These are phyloP conservation scores for Lagenaria siceraria DNA, from an alignment of 306 rosid species.

Conservation along the genomic window DNA sequence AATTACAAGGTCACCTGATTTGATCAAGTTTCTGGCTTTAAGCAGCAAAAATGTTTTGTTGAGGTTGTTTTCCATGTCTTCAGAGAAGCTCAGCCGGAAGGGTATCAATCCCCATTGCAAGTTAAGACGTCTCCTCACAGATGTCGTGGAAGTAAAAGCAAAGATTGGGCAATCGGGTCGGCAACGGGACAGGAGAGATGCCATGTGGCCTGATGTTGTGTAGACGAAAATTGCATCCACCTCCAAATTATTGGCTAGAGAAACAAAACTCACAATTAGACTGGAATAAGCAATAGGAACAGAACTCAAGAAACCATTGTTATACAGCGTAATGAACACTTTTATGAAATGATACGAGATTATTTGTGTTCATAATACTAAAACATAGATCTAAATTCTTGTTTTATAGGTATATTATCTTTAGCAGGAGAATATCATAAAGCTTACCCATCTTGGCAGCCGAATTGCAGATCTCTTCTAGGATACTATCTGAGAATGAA, in stretches of 20 bases:
- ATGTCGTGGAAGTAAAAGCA: conserved; percentile 72
- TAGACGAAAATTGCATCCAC: conserved; percentile 93
- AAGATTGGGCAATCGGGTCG: conserved; percentile 98
- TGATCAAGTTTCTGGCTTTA: conserved; percentile 90
- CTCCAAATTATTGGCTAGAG: conserved; percentile 81
- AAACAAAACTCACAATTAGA: conserved; percentile 13
- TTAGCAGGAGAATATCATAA: conserved; percentile 1
- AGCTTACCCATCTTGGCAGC: conserved; percentile 97
- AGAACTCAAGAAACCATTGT: background rate
- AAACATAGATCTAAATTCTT: background rate
- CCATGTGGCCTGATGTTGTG: conserved; percentile 94
- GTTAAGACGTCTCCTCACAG: conserved; percentile 81
- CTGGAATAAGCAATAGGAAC: background rate
- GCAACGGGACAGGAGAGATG: conserved; percentile 87
- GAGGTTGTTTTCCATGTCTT: conserved; percentile 95
- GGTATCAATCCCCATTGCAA: conserved; percentile 99
- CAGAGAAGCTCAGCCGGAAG: conserved; percentile 79
- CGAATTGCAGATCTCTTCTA: conserved; percentile 88
- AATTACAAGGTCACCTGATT: conserved; percentile 95
- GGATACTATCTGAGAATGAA: conserved; percentile 69
- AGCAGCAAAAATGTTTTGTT: conserved; percentile 81
- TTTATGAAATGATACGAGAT: background rate
- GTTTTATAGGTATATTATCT: background rate
- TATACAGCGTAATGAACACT: background rate
- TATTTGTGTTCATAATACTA: background rate